These are phyloP conservation scores for Neltuma alba DNA, from an alignment of 306 rosid genomes.

Conservation along the genomic window DNA sequence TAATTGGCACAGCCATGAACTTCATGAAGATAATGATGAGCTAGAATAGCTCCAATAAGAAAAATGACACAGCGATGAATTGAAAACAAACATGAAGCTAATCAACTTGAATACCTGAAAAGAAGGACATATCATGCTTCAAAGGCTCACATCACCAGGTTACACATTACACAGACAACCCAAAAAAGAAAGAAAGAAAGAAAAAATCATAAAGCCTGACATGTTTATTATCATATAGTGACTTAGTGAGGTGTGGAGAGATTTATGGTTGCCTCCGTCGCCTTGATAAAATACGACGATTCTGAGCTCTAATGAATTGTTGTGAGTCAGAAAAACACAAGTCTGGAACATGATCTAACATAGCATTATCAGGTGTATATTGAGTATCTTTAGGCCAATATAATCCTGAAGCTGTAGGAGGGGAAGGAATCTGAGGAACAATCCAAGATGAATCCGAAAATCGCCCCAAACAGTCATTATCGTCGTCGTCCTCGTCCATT, in stretches of 20 bases:
- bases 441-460: conserved; percentile 74
- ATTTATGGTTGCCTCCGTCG: conserved; percentile 49
- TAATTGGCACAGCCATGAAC: conserved; percentile 10
- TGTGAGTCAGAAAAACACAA: conserved; percentile 46
- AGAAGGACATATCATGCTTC: conserved; percentile 26
- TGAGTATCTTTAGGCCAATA: conserved; percentile 70
- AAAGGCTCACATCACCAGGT: conserved; percentile 36
- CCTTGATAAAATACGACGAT: conserved; percentile 40
- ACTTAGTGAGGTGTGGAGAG: conserved; percentile 5
- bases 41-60: conserved; percentile 15
- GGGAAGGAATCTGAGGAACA: conserved; percentile 88
- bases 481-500: conserved; percentile 56
- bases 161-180: conserved; percentile 30
- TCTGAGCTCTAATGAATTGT: conserved; percentile 32
- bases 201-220: conserved; percentile 19
- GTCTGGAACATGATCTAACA: conserved; percentile 85
- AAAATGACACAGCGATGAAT: conserved; percentile 6
- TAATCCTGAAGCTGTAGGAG: conserved; percentile 88
- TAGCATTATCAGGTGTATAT: conserved; percentile 41
- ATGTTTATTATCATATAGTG: conserved; percentile 33
- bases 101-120: conserved; percentile 29
- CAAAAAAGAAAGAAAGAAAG: too few species aligned
- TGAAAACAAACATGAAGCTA: not conserved
- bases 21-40: conserved; percentile 23
- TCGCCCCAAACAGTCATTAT: conserved; percentile 57